Evolutionary conservation across 108 stramenopile species (phyloP).

Genomic region (Epithemia pelagica): DNA sequence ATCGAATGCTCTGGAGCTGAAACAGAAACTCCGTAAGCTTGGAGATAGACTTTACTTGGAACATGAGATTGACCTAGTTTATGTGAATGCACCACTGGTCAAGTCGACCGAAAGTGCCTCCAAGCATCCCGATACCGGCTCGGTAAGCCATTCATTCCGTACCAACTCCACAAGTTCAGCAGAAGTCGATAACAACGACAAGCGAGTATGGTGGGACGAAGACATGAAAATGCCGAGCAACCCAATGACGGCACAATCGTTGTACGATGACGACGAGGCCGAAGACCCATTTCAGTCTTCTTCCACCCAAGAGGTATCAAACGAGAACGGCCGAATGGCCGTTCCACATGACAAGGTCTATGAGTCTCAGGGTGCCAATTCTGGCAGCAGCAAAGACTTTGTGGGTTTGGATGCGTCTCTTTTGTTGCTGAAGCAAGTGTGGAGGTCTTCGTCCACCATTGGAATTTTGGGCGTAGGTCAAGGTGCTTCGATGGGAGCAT

Average conservation of each 20-base stretch:
- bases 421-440: constrained; percentile 68
- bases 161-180: neutral
- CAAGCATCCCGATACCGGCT: neutral
- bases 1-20: constrained; percentile 52
- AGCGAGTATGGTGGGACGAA: constrained; percentile 20
- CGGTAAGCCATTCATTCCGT: too few species aligned
- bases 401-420: constrained; percentile 67
- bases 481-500: constrained; percentile 55
- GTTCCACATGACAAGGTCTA: neutral
- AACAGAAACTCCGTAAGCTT: constrained; percentile 29
- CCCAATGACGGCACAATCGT: neutral
- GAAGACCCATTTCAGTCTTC: neutral
- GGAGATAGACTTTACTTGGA: constrained; percentile 59
- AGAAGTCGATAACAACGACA: neutral
- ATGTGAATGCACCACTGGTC: constrained; percentile 60
- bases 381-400: constrained; percentile 4
- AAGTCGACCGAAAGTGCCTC: too few species aligned
- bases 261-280: neutral
- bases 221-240: neutral
- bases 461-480: constrained; percentile 76
- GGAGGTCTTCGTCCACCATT: constrained; percentile 60
- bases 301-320: neutral
- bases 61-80: constrained; percentile 78
- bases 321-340: too few species aligned
- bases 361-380: neutral